Evolutionary conservation across 2,329 filamentous ascomycete species (phyloP), one percentile per base, ranked within the genome.

Genomic region (Rutstroemia sp.): DNA sequence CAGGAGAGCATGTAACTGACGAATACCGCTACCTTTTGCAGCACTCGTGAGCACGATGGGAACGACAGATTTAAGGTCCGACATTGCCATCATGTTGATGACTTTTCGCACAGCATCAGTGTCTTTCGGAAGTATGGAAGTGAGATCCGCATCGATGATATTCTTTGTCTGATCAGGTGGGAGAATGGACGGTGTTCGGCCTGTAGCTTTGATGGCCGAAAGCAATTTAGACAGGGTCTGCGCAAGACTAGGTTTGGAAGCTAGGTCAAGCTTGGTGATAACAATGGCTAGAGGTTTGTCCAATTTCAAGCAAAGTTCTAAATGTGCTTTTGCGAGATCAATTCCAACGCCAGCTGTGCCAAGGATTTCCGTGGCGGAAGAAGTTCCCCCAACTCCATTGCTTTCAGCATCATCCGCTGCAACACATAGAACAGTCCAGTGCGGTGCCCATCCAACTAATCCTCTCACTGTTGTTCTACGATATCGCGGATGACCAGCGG

Each of bases 391-490:
- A 27, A 69, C 65, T 46, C 56, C 53, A 23, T 54, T 60, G n/a
- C 59, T 51, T 45, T 68, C 67, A 10, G 79, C 76, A 61, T 87
- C 87, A 66, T 94, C 88, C 38, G 89, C 90, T 48, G 90, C 84
- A 59, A 97, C 83, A 63, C 95, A 96, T 2, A 97, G 78, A 21
- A 96, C 71, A 1, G 89, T 91, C 86, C 94, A 99, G 69, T 97
- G 91, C 8, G 94, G 94, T 39, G 89, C 88, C 92, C 94, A 97
- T 47, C 92, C 94, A 61, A 99, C 80, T n/a, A 99, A 76, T 0
- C 92, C 91, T 58, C 92, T 83, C 53, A 97, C 77, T 2, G 90
- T 92, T 5, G 92, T 97, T 56, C 94, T 85, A 48, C 91, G 82
- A 71, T 94, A 99, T 46, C 91, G 84, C 39, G 92, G 87, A 61